Base-by-base conservation (phyloP, 805 yeast genomes). In the Candida dajiaensis region DNA sequence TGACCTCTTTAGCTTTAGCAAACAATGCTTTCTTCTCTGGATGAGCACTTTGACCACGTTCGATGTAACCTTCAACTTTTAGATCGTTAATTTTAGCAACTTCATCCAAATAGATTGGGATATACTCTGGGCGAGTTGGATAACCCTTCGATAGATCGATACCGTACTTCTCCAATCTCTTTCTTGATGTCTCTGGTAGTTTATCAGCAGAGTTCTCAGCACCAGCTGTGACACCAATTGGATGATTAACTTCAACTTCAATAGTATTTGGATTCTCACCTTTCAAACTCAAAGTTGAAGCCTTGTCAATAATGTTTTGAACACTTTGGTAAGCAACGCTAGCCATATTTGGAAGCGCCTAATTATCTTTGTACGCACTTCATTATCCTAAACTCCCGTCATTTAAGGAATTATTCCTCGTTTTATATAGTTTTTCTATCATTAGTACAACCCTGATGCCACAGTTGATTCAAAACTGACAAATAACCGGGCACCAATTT, bases 21-120 rank as follows among this genome's bases (percentile, higher is more conserved):
- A 68, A 59, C 16, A 68, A 54, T 11, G 72, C 71, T 47, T 66
- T 67, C 59, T 69, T 69, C 48, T 66, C 70, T 9, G 70, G 71
- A 48, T 69, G 72, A 7, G 73, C 72, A 42, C 61, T 59, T 46
- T 49, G 51, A 33, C 66, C 70, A 40, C 68, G 55, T 42, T 63
- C 69, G 42, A 60, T 48, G 48, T 63, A 70, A 26, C 61, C 68
- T 44, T 62, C 59, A 45, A 62, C 56, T 53, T 53, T 56, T 12
- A 52, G 46, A 40, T 63, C 49, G 49, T 73, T 65, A 33, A 70
- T 64, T 7, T 57, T 63, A 31, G 41, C 51, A 6, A 71, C 74
- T 43, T 71, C 72, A 46, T 71, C 74, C 10, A 68, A 51, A 51
- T 56, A 71, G 16, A 61, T 51, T 11, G 74, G 75, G 35, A 70